phyloP scores from a whole-genome alignment of 257 asterid genomes.

The Perilla frutescens region DNA sequence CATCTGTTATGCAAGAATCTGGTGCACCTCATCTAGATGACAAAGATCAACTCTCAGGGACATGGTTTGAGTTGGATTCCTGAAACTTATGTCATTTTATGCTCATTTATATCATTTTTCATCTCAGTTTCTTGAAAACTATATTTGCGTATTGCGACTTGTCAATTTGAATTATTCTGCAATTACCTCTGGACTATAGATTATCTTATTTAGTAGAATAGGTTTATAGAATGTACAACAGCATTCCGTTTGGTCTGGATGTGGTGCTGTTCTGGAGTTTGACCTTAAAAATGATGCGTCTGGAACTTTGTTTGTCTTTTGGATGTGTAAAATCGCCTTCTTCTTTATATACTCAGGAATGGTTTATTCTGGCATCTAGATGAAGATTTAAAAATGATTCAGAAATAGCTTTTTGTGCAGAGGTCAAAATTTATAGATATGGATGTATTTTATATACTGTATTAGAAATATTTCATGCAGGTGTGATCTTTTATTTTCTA shows the following conservation, averaged over 20 bases:
- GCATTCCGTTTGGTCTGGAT: neutral
- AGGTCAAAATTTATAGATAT: neutral
- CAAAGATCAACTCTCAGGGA: neutral
- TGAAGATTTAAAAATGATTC: neutral
- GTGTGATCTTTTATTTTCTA: neutral
- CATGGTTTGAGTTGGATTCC: conserved; percentile 35
- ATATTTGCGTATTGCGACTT: neutral
- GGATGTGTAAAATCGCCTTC: neutral
- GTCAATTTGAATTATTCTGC: neutral
- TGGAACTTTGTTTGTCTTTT: neutral
- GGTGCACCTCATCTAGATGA: conserved; percentile 8
- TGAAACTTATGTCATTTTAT: conserved; percentile 5
- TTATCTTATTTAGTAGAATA: neutral
- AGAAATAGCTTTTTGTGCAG: neutral
- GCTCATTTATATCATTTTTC: neutral
- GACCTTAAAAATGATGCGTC: neutral
- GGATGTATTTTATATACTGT: neutral
- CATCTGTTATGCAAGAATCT: conserved; percentile 22
- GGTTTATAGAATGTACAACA: neutral
- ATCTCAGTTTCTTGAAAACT: neutral
- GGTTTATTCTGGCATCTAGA: neutral
- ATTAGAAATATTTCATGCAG: neutral
- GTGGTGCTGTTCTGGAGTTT: neutral
- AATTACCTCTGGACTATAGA: conserved; percentile 3
- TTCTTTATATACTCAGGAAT: neutral